Conservation (phyloP, 2,329 filamentous ascomycete genomes). For the Moelleriella libera region DNA sequence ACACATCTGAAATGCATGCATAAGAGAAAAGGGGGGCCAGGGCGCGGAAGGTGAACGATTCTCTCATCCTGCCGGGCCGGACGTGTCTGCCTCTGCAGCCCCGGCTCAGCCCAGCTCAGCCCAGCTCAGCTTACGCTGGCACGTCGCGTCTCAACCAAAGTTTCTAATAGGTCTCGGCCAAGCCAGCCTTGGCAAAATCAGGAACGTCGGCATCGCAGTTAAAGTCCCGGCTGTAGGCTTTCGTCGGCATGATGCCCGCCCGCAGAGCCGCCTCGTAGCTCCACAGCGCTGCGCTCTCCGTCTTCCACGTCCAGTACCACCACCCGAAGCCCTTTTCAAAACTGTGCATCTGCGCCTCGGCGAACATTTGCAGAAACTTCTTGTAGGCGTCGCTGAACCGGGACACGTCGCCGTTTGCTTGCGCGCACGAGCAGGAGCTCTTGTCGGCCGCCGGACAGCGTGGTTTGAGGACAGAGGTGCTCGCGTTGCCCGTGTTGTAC, state of each 20-base stretch:
- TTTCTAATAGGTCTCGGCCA: slow-evolving; percentile 34
- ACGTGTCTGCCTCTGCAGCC: background rate
- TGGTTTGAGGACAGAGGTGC: slow-evolving; percentile 50
- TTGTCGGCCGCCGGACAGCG: slow-evolving; percentile 54
- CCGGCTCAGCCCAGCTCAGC: background rate
- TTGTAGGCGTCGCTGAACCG: slow-evolving; percentile 65
- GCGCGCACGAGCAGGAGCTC: slow-evolving; percentile 54
- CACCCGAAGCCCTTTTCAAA: slow-evolving; percentile 93
- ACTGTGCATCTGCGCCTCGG: slow-evolving; percentile 87
- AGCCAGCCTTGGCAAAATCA: slow-evolving; percentile 26
- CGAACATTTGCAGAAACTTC: slow-evolving; percentile 75
- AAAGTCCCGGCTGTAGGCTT: slow-evolving; percentile 59
- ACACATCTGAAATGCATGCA: too few species aligned
- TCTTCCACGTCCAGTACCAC: slow-evolving; percentile 99
- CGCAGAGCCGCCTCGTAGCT: slow-evolving; percentile 72
- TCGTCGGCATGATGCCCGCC: slow-evolving; percentile 65
- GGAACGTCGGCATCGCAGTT: slow-evolving; percentile 48
- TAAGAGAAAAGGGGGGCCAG: too few species aligned
- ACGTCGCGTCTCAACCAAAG: too few species aligned
- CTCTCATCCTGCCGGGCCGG: too few species aligned
- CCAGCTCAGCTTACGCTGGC: background rate
- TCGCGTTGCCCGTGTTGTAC: slow-evolving; percentile 50
- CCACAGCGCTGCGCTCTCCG: slow-evolving; percentile 77
- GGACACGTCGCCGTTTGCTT: slow-evolving; percentile 60
- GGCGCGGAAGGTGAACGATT: too few species aligned